Evolutionary conservation across 2,329 filamentous ascomycete species (phyloP), one percentile per base, ranked within the genome.

Genomic region (Neopestalotiopsis sp.): DNA sequence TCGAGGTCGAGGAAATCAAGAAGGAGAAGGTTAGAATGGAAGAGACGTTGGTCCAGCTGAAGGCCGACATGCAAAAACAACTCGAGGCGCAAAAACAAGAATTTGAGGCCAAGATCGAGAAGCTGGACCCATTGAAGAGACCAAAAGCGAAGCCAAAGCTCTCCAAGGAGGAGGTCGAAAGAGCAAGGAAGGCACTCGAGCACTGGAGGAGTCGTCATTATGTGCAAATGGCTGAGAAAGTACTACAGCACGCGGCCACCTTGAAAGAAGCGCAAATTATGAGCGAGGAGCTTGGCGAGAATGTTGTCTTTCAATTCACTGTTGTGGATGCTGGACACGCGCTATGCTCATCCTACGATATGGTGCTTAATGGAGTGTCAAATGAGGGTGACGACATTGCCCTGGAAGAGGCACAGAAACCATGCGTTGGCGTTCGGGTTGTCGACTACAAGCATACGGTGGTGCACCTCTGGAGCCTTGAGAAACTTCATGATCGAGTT

Each of bases 191-290:
- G 42, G 89, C 90, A 1, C 84, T 93, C 67, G 85, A 88, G 70
- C 90, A 92, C 74, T 99, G 96, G 96, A 90, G 90, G 70, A 88
- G 92, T 73, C 90, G 94, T 38, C 93, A 94, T 75, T 98, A 95
- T 75, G 94, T 99, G 69, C 91, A 92, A 67, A 97, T 99, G 93
- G 95, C 95, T 3, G 96, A 98, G 79, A 90, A 91, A 1, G 91
- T 98, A 34, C 84, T 99, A 60, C 94, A 97, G 77, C 92, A 97
- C 78, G 95, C 95, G 2, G 90, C 93, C 7, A 89, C 91, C 34
- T 81, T 99, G 69, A 99, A 99, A 79, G 96, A 99, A 81, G 96
- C 96, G 1, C 96, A 99, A 77, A 91, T 99, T 70, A 96, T 99
- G 94, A 97, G 95, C 82, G 95, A 97, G 74, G 94, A 97, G 75